Evolutionary conservation across 371 early-diverging fungal species (phyloP).

Genomic region (Apophysomyces ossiformis): DNA sequence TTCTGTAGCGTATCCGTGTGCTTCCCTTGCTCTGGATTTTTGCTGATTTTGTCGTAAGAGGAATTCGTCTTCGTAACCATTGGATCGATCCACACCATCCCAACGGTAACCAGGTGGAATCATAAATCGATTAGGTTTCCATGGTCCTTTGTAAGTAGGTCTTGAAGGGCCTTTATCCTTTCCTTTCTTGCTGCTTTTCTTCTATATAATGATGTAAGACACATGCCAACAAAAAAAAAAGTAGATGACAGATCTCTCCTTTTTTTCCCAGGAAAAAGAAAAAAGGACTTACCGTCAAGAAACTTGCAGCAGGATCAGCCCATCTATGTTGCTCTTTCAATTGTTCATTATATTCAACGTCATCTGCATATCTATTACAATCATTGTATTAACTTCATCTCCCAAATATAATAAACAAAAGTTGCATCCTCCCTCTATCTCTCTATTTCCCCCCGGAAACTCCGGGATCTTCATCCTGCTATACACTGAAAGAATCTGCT

Average conservation of each 20-base stretch:
- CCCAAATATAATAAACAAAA: neutral
- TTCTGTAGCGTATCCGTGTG: constrained; percentile 71
- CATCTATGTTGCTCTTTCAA: constrained; percentile 62
- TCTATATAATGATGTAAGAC: constrained; percentile 18
- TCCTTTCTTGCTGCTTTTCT: constrained; percentile 24
- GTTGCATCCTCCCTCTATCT: constrained; percentile 1
- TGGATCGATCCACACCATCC: constrained; percentile 93
- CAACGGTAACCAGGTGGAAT: constrained; percentile 89
- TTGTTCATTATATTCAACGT: constrained; percentile 65
- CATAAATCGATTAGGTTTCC: constrained; percentile 82
- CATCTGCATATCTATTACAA: constrained; percentile 60
- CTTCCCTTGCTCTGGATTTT: constrained; percentile 55
- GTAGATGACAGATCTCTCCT: constrained; percentile 1
- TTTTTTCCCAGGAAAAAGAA: neutral
- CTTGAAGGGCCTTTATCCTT: constrained; percentile 41
- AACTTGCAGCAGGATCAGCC: constrained; percentile 74
- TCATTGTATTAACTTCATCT: constrained; percentile 16
- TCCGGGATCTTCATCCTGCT: constrained; percentile 12
- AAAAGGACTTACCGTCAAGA: constrained; percentile 54
- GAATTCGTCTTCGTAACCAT: constrained; percentile 79
- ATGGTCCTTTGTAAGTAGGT: constrained; percentile 65
- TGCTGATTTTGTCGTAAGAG: constrained; percentile 55
- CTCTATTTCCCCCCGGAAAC: constrained; percentile 9
- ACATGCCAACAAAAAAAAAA: constrained; percentile 6
- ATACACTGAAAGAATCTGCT: neutral